Evolutionary conservation across 352 stramenopile species (phyloP).

Genomic region (Globisporangium spinosum): DNA sequence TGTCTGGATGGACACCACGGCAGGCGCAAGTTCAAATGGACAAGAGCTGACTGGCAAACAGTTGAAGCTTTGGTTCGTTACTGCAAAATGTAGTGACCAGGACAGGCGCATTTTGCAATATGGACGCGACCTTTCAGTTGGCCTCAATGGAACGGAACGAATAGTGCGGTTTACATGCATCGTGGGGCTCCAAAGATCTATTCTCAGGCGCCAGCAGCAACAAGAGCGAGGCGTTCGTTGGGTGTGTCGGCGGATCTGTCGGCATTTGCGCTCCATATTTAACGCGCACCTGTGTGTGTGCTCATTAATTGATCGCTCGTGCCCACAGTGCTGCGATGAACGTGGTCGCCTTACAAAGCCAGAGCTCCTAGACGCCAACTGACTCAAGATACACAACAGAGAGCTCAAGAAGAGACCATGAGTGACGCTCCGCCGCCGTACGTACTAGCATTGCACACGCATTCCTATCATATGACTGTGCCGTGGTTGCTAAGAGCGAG

Average conservation of each 20-base stretch:
- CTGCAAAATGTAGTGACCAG: background rate
- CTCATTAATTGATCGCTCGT: background rate
- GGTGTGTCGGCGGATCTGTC: background rate
- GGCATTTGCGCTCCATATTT: background rate
- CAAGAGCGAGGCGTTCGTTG: background rate
- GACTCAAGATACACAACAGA: background rate
- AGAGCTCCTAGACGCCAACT: background rate
- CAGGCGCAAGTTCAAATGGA: background rate
- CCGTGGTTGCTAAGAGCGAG: no score
- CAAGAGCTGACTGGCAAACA: background rate
- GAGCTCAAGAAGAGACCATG: conserved; percentile 18
- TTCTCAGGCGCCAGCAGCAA: conserved; percentile 1
- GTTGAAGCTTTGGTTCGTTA: background rate
- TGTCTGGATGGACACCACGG: background rate
- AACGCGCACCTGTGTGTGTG: background rate
- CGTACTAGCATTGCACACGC: background rate
- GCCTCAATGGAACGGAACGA: no score
- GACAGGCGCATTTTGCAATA: background rate
- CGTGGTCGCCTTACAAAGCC: background rate
- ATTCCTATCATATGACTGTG: no score
- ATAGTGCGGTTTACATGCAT: background rate
- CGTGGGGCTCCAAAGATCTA: background rate
- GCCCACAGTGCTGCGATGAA: background rate
- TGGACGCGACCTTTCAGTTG: background rate
- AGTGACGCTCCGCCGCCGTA: conserved; percentile 27